A percentile compares a stretch with the other conserved stretches of the same genome.
These are phyloP conservation scores for Diplocarpon rosae DNA, from an alignment of 2,329 filamentous ascomycete genomes.

Conservation along the genomic window DNA sequence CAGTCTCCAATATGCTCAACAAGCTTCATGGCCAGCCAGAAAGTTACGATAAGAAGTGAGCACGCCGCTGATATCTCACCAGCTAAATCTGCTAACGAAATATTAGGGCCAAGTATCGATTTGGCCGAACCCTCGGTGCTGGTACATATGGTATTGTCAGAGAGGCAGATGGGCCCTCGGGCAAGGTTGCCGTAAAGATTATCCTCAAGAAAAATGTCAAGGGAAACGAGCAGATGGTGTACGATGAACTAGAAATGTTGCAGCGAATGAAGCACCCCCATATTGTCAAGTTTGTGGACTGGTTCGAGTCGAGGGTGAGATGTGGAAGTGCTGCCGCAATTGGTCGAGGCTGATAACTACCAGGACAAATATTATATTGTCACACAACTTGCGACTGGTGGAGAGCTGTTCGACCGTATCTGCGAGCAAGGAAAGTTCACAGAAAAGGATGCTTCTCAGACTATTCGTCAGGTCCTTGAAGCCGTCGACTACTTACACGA, in stretches of 20 bases:
- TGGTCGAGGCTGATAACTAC: constrained; percentile 4
- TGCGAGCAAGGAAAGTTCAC: constrained; percentile 98
- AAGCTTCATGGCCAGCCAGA: constrained; percentile 94
- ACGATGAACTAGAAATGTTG: constrained; percentile 91
- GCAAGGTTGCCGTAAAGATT: constrained; percentile 95
- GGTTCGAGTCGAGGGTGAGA: constrained; percentile 92
- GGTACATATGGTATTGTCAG: constrained; percentile 98
- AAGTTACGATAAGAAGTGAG: constrained; percentile 96
- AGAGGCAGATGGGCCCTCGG: constrained; percentile 75
- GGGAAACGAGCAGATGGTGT: constrained; percentile 97
- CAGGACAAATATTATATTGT: constrained; percentile 99
- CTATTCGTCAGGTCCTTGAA: constrained; percentile 84
- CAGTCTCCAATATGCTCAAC: constrained; percentile 85
- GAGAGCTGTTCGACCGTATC: constrained; percentile 95
- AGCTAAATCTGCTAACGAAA: constrained; percentile 12
- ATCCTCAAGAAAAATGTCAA: constrained; percentile 99
- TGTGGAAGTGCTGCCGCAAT: not conserved
- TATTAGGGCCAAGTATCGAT: constrained; percentile 70
- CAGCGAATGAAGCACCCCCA: constrained; percentile 85
- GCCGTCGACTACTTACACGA: constrained; percentile 91
- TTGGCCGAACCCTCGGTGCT: constrained; percentile 87
- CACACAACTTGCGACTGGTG: constrained; percentile 88
- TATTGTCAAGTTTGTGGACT: constrained; percentile 95
- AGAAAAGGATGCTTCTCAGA: constrained; percentile 85
- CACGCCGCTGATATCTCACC: constrained; percentile 12